These are phyloP conservation scores for Pichia sp. DNA, from an alignment of 1,139 yeast genomes.

Conservation along the genomic window DNA sequence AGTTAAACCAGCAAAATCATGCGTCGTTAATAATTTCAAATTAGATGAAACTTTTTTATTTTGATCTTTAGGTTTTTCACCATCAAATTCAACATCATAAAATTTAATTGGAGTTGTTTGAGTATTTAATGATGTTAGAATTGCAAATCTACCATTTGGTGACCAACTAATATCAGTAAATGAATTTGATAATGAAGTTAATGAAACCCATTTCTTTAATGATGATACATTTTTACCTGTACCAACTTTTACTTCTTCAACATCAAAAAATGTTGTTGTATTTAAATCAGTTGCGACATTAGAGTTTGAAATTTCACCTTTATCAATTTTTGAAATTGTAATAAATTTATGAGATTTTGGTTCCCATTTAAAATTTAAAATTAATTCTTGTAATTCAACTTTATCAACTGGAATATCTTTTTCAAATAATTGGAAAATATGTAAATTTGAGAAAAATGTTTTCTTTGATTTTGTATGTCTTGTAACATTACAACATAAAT, in stretches of 20 bases:
- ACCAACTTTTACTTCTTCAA: conserved; percentile 44
- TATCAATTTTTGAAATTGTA: conserved; percentile 60
- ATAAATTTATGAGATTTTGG: conserved; percentile 86
- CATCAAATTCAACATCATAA: conserved; percentile 81
- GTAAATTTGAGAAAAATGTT: conserved; percentile 86
- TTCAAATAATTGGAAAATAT: conserved; percentile 82
- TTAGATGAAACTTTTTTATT: conserved; percentile 47
- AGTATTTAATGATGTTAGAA: conserved; percentile 57
- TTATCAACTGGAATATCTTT: conserved; percentile 94
- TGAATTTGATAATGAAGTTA: conserved; percentile 54
- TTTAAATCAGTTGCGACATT: conserved; percentile 71
- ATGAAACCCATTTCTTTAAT: conserved; percentile 51
- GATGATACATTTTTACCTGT: conserved; percentile 28
- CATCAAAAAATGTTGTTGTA: conserved; percentile 73
- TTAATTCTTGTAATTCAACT: conserved; percentile 86
- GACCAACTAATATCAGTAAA: conserved; percentile 64
- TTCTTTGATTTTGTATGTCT: conserved; percentile 95
- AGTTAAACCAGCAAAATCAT: conserved; percentile 73
- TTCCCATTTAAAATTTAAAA: conserved; percentile 91
- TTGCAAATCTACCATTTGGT: conserved; percentile 88
- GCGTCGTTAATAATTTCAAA: conserved; percentile 57
- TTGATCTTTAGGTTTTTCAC: conserved; percentile 36
- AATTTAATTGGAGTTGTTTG: conserved; percentile 69
- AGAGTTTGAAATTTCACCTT: conserved; percentile 35
- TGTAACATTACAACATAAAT: conserved; percentile 89